Base-by-base conservation (phyloP, 2,329 filamentous ascomycete species). In the Fusarium clavum region DNA sequence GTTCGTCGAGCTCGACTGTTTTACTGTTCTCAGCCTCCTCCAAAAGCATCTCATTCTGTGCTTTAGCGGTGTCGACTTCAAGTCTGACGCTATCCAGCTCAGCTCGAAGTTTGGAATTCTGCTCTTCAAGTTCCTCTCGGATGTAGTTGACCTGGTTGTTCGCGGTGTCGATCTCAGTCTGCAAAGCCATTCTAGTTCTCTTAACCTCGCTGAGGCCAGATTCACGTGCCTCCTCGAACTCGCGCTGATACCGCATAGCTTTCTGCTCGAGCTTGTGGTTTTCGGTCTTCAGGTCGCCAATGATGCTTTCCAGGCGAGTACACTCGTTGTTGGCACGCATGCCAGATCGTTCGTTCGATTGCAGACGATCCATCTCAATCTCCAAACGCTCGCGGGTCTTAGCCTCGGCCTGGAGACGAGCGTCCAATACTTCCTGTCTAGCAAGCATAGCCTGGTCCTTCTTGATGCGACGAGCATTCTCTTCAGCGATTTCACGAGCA, bases 111-210 rank as follows among this genome's bases (percentile, higher is more conserved):
- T 90, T 90, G 27, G 86, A 81, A 64, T 96, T 87, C 77, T 97
- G 92, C 62, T 91, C 90, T 78, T 97, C 94, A 13, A 97, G 87
- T 75, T 95, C 92, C 48, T 92, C 89, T 55, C 94, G 91, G 29
- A 95, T 90, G 57, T 92, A 87, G 75, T 97, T 95, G 79, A 95
- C 92, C 75, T 97, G 91, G 77, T 93, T 90, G 76, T 94, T 96
- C 54, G 94, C 92, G 41, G 89, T 85, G 62, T 97, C 94, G 34
- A 98, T 84, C 76, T 98, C 93, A 14, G 88, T 87, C 78, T 97
- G 92, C 84, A 97, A 86, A 7, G 93, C 86, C 67, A 91, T 88
- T 63, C 92, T 92, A 16, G 91, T 93, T 48, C 93, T 91, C 78
- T 95, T 91, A 46, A 97, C 90, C 77, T 98, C 94, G 40, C 89